phyloP scores from a whole-genome alignment of 2,329 filamentous ascomycete species.

The Pseudogymnoascus sp. region DNA sequence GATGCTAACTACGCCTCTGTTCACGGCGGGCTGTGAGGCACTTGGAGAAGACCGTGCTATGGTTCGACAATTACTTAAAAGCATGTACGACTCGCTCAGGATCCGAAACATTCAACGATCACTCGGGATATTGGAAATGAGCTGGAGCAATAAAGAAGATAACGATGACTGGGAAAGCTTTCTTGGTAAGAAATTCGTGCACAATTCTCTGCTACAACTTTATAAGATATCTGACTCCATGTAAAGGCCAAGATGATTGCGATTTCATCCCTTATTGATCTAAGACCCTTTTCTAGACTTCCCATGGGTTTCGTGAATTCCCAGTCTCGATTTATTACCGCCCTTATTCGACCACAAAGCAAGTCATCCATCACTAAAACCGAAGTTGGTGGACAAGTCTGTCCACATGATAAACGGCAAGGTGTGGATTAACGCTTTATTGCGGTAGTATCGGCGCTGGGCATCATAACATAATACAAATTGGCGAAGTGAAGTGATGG shows the following conservation, averaged over 20 bases:
- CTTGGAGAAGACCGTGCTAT: conserved; percentile 30
- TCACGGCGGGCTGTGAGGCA: conserved; percentile 37
- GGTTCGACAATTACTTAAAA: conserved; percentile 28
- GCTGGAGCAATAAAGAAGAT: conserved; percentile 25
- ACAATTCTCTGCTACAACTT: not conserved
- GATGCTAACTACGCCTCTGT: conserved; percentile 36
- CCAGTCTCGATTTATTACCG: not conserved
- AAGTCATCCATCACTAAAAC: not conserved
- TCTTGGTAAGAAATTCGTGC: conserved; percentile 25
- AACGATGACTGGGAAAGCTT: conserved; percentile 34
- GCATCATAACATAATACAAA: not conserved
- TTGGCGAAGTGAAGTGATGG: not conserved
- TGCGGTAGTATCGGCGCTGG: not conserved
- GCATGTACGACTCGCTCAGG: conserved; percentile 33
- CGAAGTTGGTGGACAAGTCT: not conserved
- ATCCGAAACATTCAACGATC: conserved; percentile 36
- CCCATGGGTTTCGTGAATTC: not conserved
- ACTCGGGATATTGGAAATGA: conserved; percentile 34
- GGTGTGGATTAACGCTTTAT: not conserved
- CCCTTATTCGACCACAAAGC: not conserved
- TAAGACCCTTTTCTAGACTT: not conserved
- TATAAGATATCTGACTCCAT: not conserved
- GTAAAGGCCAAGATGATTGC: conserved; percentile 11
- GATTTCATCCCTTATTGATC: conserved; percentile 18
- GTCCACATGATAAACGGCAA: not conserved